Evolutionary conservation across 495 filamentous ascomycete species (phyloP), one percentile per base, ranked within the genome.

Genomic region (Oidiodendron maius): DNA sequence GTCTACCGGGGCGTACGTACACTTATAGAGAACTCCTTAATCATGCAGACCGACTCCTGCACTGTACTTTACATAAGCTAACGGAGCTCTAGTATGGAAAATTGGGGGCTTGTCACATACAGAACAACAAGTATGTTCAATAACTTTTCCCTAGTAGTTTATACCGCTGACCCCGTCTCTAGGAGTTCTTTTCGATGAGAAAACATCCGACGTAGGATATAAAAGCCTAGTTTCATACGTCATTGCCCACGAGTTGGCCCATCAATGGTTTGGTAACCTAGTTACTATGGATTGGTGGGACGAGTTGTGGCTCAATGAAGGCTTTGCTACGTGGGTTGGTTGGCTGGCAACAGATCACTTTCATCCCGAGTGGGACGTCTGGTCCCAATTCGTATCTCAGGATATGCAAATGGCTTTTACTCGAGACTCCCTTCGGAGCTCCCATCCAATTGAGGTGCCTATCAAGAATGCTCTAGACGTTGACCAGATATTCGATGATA

Each of bases 191-290:
- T 96, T 91, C 60, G 89, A 98, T 60, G 88, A 94, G 67, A 82
- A 89, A 53, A 84, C 83, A 43, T 95, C 89, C 0, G 91, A 94
- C 62, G 80, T 86, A 26, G 77, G 81, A 18, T 95, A 89, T 64
- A 90, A 86, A 62, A 94, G 94, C 61, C 73, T 89, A 28, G 85
- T 98, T 44, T 91, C 91, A 16, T 96, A 98, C 54, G 90, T 96
- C 24, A 89, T 96, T 16, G 87, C 89, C 4, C 90, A 95, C 64
- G 91, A 98, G 61, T 71, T 98, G 38, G 93, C 93, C 23, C 93
- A 98, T 65, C 93, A 97, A 69, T 98, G 93, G 93, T 98, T 96
- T 60, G 93, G 93, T 24, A 96, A 98, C 61, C 78, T 96, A 15
- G 93, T 96, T 17, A 88, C 84, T 13, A 89, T 89, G 84, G 79